These are phyloP conservation scores for Fusarium nanum DNA, from an alignment of 2,329 filamentous ascomycete genomes.

Conservation along the genomic window DNA sequence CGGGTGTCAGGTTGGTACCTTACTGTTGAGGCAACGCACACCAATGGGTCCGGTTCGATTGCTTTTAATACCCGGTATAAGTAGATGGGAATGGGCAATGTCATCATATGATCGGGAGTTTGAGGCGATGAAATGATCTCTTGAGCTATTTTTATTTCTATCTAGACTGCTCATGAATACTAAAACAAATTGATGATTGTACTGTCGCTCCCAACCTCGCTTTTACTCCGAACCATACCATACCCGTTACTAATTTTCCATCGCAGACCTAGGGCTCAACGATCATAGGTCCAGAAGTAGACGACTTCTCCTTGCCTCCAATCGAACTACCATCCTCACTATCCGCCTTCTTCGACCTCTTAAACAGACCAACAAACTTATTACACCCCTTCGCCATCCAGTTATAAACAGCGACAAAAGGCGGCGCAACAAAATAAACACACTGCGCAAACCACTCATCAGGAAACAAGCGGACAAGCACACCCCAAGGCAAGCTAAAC, in stretches of 20 bases:
- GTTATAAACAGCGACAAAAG: conserved; percentile 9
- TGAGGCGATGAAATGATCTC: too few species aligned
- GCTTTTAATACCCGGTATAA: too few species aligned
- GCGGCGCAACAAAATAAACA: conserved; percentile 9
- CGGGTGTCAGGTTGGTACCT: too few species aligned
- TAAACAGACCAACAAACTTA: background rate
- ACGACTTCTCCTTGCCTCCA: conserved; percentile 5
- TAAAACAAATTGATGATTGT: background rate
- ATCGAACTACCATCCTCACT: background rate
- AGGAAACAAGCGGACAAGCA: conserved; percentile 12
- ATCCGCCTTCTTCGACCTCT: background rate
- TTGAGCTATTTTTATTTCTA: background rate
- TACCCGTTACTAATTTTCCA: background rate
- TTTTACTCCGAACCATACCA: background rate
- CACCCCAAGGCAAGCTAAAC: conserved; percentile 19
- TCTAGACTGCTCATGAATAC: background rate
- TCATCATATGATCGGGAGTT: too few species aligned
- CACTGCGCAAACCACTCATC: conserved; percentile 25
- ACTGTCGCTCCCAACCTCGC: background rate
- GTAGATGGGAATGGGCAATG: too few species aligned
- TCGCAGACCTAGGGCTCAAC: background rate
- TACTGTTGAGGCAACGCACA: too few species aligned
- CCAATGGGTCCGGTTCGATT: too few species aligned
- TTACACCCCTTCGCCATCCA: background rate
- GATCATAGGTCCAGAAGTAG: background rate